Base-by-base conservation (phyloP, 179 eudicot species). In the Gypsophila paniculata region DNA sequence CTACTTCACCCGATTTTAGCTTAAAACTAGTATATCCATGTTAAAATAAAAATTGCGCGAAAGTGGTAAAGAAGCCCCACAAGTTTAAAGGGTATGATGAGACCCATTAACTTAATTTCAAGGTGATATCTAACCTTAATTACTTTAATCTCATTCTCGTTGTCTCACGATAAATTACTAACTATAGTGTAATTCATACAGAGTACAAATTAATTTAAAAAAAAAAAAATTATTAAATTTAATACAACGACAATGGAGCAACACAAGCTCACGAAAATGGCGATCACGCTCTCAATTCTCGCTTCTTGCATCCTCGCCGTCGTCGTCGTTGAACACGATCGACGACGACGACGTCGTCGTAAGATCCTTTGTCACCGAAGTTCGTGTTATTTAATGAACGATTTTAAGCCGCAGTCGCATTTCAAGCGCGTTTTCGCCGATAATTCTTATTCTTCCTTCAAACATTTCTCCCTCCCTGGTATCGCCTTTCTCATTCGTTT, bases 381-480 rank as follows among this genome's bases (percentile, higher is more conserved):
- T 18, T 69, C 88, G 0, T 94, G 99, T 69, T 91, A 91, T 80
- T 67, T 91, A 71, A 82, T 77, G 32, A 67, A 84, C 8, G 89
- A 91, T 77, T n/a, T 72, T 2, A 94, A 91, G 34, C 90, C 96
- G 12, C 97, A 94, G 71, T 74, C 64, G 73, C n/a, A 69, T 42
- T 94, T 94, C 79, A 94, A 86, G 75, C 86, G 91, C 7, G 83
- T 94, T 32, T 74, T 94, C 72, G 99, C 90, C 10, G 97, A 94
- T 72, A 94, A 94, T 46, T 94, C 97, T 0, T 88, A 85, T 69
- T 72, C 91, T 38, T 84, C 88, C 1, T 94, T 94, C 84, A 91
- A 86, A 72, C 99, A 91, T 76, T 85, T 91, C 32, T 29, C 21
- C 19, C 21, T 10, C 17, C 42, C 61, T 39, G 82, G 82, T 79